Base-by-base conservation (phyloP, 2,329 filamentous ascomycete genomes). In the Penicillium sumatraense region DNA sequence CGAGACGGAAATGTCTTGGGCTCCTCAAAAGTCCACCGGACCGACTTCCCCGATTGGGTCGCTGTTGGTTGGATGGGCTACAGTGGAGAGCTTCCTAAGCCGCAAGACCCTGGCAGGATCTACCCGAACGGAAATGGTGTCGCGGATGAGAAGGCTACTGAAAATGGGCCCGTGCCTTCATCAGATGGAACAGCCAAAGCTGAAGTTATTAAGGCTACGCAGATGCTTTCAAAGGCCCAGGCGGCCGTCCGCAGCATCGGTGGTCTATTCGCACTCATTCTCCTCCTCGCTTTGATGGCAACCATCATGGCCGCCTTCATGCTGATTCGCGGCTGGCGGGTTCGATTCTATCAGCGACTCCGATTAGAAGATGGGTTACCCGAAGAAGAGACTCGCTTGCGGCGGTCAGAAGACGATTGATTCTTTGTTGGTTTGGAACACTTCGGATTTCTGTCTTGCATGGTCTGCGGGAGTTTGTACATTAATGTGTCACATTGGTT, bases 301-400 rank as follows among this genome's bases (percentile, higher is more conserved):
- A 54, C 45, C 38, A 54, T 63, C 26, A 55, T 64, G 46, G 58
- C 54, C 4, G 49, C 45, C 24, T 64, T 56, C 33, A 7, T 65
- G 53, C 40, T 65, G 18, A 56, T 63, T 52, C 60, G 62, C 31
- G 63, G 63, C 55, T 65, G 63, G 63, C 62, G 63, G 38, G 49
- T 65, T 57, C 62, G 54, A n/a, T 47, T 64, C 5, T 65, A 65
- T 47, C 58, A 65, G 40, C 60, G 55, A 36, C n/a, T 60, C 18
- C 46, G 31, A 23, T 42, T 36, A 24, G 60, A 58, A 27, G 55
- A 61, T 7, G 52, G 47, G n/a, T 14, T 49, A 7, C 27, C 55
- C 9, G 60, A 60, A 2, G 60, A 63, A 36, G 50, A 58, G 23
- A 48, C 51, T 14, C 58, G 23, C 46, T 53, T 62, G 18, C 45